Conservation (phyloP, 192 early-diverging fungal species). For the Backusella tuberculispora region DNA sequence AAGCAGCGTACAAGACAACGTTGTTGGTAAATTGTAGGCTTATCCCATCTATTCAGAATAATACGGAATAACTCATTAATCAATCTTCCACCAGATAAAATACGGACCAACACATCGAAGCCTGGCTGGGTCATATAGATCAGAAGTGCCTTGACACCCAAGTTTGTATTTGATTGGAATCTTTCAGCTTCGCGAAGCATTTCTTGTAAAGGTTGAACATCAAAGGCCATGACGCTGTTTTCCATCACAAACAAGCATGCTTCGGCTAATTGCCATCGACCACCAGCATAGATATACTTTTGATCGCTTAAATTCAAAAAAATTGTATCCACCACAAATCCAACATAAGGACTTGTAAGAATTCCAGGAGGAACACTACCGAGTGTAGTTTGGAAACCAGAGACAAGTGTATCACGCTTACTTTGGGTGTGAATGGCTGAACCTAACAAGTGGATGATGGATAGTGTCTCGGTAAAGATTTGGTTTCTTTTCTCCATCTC, state of each 20-base stretch:
- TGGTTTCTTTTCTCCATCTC: slow-evolving; percentile 64
- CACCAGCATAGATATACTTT: slow-evolving; percentile 66
- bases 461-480: slow-evolving; percentile 85
- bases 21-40: slow-evolving; percentile 36
- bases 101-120: slow-evolving; percentile 77
- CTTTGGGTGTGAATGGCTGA: slow-evolving; percentile 62
- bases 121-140: slow-evolving; percentile 70
- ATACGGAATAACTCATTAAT: slow-evolving; percentile 73
- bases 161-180: background rate
- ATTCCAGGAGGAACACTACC: slow-evolving; percentile 56
- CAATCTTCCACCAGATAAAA: slow-evolving; percentile 77
- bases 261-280: slow-evolving; percentile 79
- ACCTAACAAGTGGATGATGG: slow-evolving; percentile 80
- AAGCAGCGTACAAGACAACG: slow-evolving; percentile 51
- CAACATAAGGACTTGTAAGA: slow-evolving; percentile 78
- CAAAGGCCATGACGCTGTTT: slow-evolving; percentile 77
- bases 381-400: slow-evolving; percentile 45
- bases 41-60: slow-evolving; percentile 61
- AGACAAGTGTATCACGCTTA: slow-evolving; percentile 17
- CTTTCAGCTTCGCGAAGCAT: slow-evolving; percentile 14
- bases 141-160: background rate
- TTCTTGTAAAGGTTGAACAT: slow-evolving; percentile 55
- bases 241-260: slow-evolving; percentile 81
- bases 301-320: slow-evolving; percentile 77
- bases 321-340: slow-evolving; percentile 82